Evolutionary conservation across 106 monocot species (phyloP).

Genomic region (Dendrobium nobile): DNA sequence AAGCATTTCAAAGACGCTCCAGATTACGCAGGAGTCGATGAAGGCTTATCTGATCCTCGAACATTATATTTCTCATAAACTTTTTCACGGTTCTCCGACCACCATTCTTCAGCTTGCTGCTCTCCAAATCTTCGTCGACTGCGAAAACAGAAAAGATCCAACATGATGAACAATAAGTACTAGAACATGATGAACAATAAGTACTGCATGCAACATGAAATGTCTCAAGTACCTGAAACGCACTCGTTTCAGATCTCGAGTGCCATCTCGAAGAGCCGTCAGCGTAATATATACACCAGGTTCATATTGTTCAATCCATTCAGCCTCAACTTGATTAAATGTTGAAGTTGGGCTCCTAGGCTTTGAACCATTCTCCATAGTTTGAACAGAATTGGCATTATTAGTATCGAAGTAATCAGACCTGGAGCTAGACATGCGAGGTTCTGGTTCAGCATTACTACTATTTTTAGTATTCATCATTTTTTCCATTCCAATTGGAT

Average conservation of each 20-base stretch:
- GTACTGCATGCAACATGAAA: too few relatives aligned
- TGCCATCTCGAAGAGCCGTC: slow-evolving; percentile 69
- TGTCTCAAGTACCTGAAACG: slow-evolving; percentile 68
- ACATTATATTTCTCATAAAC: slow-evolving; percentile 84
- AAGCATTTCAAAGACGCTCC: background rate
- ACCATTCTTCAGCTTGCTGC: slow-evolving; percentile 93
- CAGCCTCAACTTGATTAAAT: slow-evolving; percentile 61
- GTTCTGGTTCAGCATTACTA: slow-evolving; percentile 13
- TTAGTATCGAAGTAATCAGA: slow-evolving; percentile 17
- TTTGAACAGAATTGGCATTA: slow-evolving; percentile 21
- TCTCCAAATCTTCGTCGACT: slow-evolving; percentile 93
- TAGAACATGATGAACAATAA: too few relatives aligned
- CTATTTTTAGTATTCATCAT: slow-evolving; percentile 5
- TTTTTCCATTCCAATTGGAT: slow-evolving; percentile 10
- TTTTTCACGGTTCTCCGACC: slow-evolving; percentile 75
- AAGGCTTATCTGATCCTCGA: slow-evolving; percentile 48
- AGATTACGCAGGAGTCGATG: slow-evolving; percentile 38
- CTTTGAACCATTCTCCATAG: slow-evolving; percentile 26
- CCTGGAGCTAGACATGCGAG: slow-evolving; percentile 10
- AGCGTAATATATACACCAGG: slow-evolving; percentile 95
- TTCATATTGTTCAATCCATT: slow-evolving; percentile 98
- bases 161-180: too few relatives aligned
- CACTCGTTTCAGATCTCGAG: slow-evolving; percentile 84
- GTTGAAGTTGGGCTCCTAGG: slow-evolving; percentile 28
- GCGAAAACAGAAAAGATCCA: background rate